Base-by-base conservation (phyloP, 73 alveolate species). In the Urostyla sp. region DNA sequence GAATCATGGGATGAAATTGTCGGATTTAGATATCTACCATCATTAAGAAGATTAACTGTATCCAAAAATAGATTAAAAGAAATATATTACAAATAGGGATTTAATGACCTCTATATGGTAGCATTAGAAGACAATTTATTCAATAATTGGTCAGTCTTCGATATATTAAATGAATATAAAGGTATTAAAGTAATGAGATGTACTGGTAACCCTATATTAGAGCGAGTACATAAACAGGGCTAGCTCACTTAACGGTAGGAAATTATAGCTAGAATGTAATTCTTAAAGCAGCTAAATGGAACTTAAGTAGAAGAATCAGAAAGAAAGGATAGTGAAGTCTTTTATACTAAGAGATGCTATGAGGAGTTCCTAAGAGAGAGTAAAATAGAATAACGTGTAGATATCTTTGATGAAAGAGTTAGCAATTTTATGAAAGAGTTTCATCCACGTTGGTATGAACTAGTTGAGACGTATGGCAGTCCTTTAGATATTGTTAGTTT, bases 321-420 rank as follows among this genome's bases (percentile, higher is more conserved):
- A 36, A 83, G 95, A 27, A 88, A 73, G 44, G 95, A 88, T 52
- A 72, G 90, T 0, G 95, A 88, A 38, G 61, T 82, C 27, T 72
- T 75, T 48, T 88, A 88, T 37, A 50, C 84, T 63, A 83, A 78
- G 56, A 72, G 75, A 52, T 54, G 88, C 1, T 88, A 83, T 73
- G 90, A 88, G 43, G 92, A 88, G 35, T 88, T 69, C 77, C 55
- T 88, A 20, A 59, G 75, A 34, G 87, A 72, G 31, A 50, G 36
- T 36, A 75, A 67, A 37, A 80, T 87, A 45, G 72, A 34, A 54
- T 63, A 34, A 72, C 80, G 67, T 76, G 58, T 81, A 28, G 56
- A 69, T 27, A 49, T 69, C 3, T 20, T 23, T 5, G 60, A 69
- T 37, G 90, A 80, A 49, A 63, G 72, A 27, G 57, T 87, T 36